Evolutionary conservation across 176 grass and related monocot genomes (phyloP), one percentile per base, ranked within the genome.

Genomic region (Aechmea fasciata): DNA sequence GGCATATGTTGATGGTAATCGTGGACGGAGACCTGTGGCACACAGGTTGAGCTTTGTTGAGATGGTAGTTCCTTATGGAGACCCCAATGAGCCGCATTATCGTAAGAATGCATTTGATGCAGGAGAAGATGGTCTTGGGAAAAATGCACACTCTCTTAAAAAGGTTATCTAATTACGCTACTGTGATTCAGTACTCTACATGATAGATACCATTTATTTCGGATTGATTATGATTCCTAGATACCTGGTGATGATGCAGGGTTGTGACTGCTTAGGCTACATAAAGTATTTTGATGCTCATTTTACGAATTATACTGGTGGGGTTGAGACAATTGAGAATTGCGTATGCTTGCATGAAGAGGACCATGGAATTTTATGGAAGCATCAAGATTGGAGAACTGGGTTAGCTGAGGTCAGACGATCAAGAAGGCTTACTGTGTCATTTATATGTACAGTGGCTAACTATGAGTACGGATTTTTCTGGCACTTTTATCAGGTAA

Each of bases 51-150:
- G 95, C 81, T 99, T 99, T 80, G 95, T 94, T 82, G 95, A 99
- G 82, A 99, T 99, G 95, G 95, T 99, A 71, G 95, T 99, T 78
- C 95, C 95, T 69, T 99, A 99, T 79, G 95, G 95, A 84, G 95
- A 99, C 85, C 95, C 95, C 65, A 90, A 68, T 78, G 95, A 94
- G 72, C 95, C 95, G 73, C 95, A 99, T 79, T 99, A 99, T 73
- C 95, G 84, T 26, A 99, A 99, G 69, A 99, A 99, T 82, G 95
- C 95, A 62, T 99, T 99, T 82, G 95, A 99, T 88, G 90, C 95
- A 50, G 95, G 95, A 75, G 95, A 99, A 72, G 95, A 99, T 75
- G 95, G 95, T 53, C 95, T 99, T 82, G 95, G 95, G 4, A 99
- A 99, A 79, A 99, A 99, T 77, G 84, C 95, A 13, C 95, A 99